Conservation (phyloP, 192 early-diverging fungal genomes). For the Rhizophagus clarus region DNA sequence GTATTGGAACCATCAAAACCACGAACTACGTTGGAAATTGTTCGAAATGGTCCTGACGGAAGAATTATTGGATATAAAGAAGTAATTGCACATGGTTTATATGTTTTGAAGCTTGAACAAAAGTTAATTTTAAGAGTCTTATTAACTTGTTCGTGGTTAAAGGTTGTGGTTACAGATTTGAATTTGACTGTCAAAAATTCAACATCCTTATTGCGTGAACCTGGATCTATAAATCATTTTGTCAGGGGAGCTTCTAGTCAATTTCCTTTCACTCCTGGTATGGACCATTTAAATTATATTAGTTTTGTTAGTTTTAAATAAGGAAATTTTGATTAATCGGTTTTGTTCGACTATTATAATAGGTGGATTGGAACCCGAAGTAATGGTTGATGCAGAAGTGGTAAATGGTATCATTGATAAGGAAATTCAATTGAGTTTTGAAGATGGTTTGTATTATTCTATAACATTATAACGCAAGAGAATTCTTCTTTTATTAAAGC, state of each 20-base stretch:
- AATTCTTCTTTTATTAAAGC: too few species aligned
- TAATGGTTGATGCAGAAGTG: slow-evolving; percentile 36
- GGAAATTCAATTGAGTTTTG: slow-evolving; percentile 35
- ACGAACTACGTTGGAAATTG: slow-evolving; percentile 50
- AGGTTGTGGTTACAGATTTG: slow-evolving; percentile 22
- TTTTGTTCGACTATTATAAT: not conserved
- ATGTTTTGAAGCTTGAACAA: slow-evolving; percentile 14
- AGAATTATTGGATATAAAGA: slow-evolving; percentile 52
- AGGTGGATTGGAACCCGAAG: slow-evolving; percentile 61
- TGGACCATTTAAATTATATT: not conserved
- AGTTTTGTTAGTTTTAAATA: slow-evolving; percentile 16
- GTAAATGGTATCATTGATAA: slow-evolving; percentile 26
- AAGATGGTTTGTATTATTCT: slow-evolving; percentile 32
- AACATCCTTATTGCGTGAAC: slow-evolving; percentile 68
- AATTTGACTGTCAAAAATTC: slow-evolving; percentile 62
- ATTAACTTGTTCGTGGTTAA: not conserved
- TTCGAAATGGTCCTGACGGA: slow-evolving; percentile 57
- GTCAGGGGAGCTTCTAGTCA: slow-evolving; percentile 69
- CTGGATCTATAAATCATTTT: slow-evolving; percentile 60
- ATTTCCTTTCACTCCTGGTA: slow-evolving; percentile 78
- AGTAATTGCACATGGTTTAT: slow-evolving; percentile 22
- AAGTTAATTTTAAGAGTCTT: slow-evolving; percentile 1
- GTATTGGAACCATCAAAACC: slow-evolving; percentile 49
- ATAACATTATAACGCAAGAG: too few species aligned
- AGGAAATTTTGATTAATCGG: not conserved